phyloP scores from a whole-genome alignment of 1,284 basidiomycete species.

The Mycena citricolor region DNA sequence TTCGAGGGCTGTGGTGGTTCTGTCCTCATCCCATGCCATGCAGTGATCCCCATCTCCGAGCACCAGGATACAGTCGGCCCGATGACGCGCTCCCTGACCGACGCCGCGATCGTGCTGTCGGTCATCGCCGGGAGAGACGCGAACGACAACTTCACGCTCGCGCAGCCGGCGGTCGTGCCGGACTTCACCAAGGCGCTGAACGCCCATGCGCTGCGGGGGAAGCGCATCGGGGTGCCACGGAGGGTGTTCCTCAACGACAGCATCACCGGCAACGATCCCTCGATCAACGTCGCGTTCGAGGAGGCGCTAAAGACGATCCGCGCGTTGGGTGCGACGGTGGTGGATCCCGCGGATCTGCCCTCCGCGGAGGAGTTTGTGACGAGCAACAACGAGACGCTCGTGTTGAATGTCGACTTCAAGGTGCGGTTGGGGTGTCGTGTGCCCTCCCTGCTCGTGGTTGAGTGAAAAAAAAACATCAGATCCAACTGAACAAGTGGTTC shows the following conservation, averaged over 20 bases:
- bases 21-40: constrained; percentile 51
- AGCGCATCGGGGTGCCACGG: constrained; percentile 60
- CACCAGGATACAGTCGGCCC: constrained; percentile 69
- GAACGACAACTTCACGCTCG: constrained; percentile 61
- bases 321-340: constrained; percentile 55
- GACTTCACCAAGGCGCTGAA: constrained; percentile 54
- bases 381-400: constrained; percentile 52
- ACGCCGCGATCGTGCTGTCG: constrained; percentile 58
- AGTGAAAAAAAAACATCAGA: constrained; percentile 30
- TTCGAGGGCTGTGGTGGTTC: background rate
- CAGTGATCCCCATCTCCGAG: constrained; percentile 33
- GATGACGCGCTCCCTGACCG: constrained; percentile 54
- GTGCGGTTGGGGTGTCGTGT: constrained; percentile 27
- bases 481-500: constrained; percentile 53
- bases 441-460: background rate
- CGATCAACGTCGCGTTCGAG: constrained; percentile 47
- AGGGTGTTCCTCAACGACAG: constrained; percentile 44
- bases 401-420: constrained; percentile 59
- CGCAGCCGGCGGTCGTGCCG: constrained; percentile 52
- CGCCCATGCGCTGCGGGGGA: constrained; percentile 48
- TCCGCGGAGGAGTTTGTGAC: constrained; percentile 49
- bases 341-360: constrained; percentile 63
- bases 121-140: constrained; percentile 59
- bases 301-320: constrained; percentile 47
- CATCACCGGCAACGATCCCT: constrained; percentile 43